A percentile compares a stretch with the other conserved stretches of the same genome.
These are phyloP conservation scores for Scedosporium minutisporum DNA, from an alignment of 2,329 filamentous ascomycete species.

Conservation along the genomic window DNA sequence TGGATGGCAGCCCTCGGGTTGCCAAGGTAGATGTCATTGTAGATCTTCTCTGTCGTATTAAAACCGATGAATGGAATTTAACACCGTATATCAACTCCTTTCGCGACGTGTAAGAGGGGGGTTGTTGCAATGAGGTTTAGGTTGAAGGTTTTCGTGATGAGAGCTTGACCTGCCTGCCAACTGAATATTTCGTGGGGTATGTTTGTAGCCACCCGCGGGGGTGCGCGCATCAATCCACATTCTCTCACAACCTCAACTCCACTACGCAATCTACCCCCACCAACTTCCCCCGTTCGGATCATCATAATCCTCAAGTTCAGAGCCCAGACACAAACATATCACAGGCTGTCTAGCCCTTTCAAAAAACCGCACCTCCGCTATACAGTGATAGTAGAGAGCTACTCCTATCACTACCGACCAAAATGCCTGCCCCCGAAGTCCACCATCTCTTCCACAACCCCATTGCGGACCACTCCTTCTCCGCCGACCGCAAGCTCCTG, in stretches of 20 bases:
- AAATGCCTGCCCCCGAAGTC: slow-evolving; percentile 79
- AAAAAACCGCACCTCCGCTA: neutral
- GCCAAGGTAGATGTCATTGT: slow-evolving; percentile 18
- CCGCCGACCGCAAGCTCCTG: slow-evolving; percentile 75
- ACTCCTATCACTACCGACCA: slow-evolving; percentile 35
- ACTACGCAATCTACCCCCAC: slow-evolving; percentile 11
- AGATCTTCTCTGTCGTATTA: neutral
- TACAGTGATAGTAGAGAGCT: slow-evolving; percentile 89
- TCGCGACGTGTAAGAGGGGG: neutral
- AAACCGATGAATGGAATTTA: no score
- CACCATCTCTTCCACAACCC: slow-evolving; percentile 95
- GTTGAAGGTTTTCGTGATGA: slow-evolving; percentile 3
- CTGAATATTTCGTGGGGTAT: neutral
- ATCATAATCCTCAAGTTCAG: slow-evolving; percentile 4
- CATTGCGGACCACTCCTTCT: slow-evolving; percentile 97
- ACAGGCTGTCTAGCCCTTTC: neutral
- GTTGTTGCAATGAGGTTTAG: neutral
- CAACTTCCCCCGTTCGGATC: slow-evolving; percentile 10
- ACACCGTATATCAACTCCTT: neutral
- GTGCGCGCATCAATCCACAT: neutral
- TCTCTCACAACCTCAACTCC: slow-evolving; percentile 8
- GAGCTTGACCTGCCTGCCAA: neutral
- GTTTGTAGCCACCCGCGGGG: slow-evolving; percentile 7
- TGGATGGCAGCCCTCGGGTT: slow-evolving; percentile 27
- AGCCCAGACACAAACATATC: neutral